A percentile compares a stretch with the other conserved stretches of the same genome.
These are phyloP conservation scores for Mycosphaerella sp. DNA, from an alignment of 2,329 filamentous ascomycete species.

Conservation along the genomic window DNA sequence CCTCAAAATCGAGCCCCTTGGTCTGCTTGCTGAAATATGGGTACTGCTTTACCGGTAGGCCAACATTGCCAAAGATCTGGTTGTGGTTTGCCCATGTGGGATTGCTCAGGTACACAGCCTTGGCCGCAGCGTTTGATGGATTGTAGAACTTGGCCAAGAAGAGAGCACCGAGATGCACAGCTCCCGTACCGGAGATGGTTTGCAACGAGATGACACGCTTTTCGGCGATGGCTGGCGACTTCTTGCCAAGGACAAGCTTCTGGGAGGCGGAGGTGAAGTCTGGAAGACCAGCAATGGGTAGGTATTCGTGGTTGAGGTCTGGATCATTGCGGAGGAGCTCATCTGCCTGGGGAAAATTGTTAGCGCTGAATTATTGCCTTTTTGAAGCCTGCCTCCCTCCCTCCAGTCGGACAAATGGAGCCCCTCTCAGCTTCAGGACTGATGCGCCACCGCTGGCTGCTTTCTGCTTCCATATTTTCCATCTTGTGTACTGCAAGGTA, in stretches of 20 bases:
- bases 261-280: slow-evolving; percentile 85
- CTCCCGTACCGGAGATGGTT: slow-evolving; percentile 95
- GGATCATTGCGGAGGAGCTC: slow-evolving; percentile 82
- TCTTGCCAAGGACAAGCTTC: slow-evolving; percentile 74
- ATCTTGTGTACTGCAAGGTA: no score
- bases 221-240: slow-evolving; percentile 75
- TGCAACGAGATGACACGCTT: slow-evolving; percentile 78
- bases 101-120: slow-evolving; percentile 78
- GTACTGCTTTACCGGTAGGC: slow-evolving; percentile 70
- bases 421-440: no score
- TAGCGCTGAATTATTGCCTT: not conserved
- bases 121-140: slow-evolving; percentile 52
- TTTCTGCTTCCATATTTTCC: no score
- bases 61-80: slow-evolving; percentile 94
- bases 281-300: slow-evolving; percentile 83
- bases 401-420: no score
- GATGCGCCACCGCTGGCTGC: no score
- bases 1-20: slow-evolving; percentile 84
- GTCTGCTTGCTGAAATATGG: slow-evolving; percentile 90
- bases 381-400: no score
- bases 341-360: slow-evolving; percentile 60
- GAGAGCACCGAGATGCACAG: slow-evolving; percentile 84
- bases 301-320: slow-evolving; percentile 94
- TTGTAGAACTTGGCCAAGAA: slow-evolving; percentile 92
- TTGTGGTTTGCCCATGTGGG: slow-evolving; percentile 99